Conservation (phyloP, 2,329 filamentous ascomycete genomes). For the Diplodia intermedia region DNA sequence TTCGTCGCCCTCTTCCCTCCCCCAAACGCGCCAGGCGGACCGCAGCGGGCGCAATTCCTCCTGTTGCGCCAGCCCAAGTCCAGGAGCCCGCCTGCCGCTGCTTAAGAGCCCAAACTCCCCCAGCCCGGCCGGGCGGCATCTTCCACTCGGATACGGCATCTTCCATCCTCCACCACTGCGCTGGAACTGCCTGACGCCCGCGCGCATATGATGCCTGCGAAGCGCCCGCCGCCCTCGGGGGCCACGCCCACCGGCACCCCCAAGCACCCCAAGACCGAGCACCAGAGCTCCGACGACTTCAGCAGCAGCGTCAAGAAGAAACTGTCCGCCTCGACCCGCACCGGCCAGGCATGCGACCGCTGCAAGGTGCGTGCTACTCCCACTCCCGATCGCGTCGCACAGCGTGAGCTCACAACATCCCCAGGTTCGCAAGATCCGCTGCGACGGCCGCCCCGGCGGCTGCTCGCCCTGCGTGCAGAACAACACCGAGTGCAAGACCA, state of each 20-base stretch:
- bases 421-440: constrained; percentile 84
- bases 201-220: constrained; percentile 33
- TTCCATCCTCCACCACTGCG: constrained; percentile 32
- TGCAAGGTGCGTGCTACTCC: constrained; percentile 71
- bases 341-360: constrained; percentile 85
- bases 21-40: constrained; percentile 29
- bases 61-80: constrained; percentile 25
- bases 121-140: constrained; percentile 30
- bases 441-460: constrained; percentile 79
- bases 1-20: constrained; percentile 24
- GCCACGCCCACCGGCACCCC: constrained; percentile 6
- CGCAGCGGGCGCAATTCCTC: constrained; percentile 29
- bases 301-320: constrained; percentile 57
- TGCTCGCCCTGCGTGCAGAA: constrained; percentile 83
- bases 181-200: constrained; percentile 31
- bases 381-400: constrained; percentile 14
- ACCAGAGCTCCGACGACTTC: constrained; percentile 42
- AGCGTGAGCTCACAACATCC: constrained; percentile 5
- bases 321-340: constrained; percentile 64
- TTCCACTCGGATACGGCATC: constrained; percentile 33
- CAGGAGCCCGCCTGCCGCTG: constrained; percentile 29
- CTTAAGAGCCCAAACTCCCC: constrained; percentile 28
- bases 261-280: constrained; percentile 48
- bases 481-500: constrained; percentile 80
- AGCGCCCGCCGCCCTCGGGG: constrained; percentile 31